Evolutionary conservation across 306 rosid genomes (phyloP), one percentile per base, ranked within the genome.

Genomic region (Dryas alaskensis): DNA sequence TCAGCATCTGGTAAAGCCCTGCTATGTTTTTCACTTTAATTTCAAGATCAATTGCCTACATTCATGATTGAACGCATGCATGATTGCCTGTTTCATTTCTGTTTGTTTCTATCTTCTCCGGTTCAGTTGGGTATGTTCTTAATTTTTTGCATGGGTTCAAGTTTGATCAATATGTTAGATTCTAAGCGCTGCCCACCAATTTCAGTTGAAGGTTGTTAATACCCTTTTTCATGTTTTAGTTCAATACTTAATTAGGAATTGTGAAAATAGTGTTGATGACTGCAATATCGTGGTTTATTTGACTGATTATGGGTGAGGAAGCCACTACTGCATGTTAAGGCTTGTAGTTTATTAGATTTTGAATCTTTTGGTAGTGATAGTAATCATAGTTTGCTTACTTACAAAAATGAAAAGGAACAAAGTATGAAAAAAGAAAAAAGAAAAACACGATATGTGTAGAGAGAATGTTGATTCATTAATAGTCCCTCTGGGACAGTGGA

Each of bases 1-100:
- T 68, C 43, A 8, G 47, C 60, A 17, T 16, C 60, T 68, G 73
- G 60, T 67, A 66, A 8, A 7, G 48, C 49, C 47, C 46, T 31
- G 13, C 43, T 4, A 5, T 27, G 7, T 4, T 67, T 48, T 13
- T 66, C 4, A 0, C 39, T 27, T 66, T 60, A 12, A 31, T 2
- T 66, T 47, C 65, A 13, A 60, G 54, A 50, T 37, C 45, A n/a
- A 16, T 7, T 54, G 14, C 25, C 37, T 31, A 31, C 37, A 31
- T 31, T 31, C 37, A 31, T 31, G 37, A 31, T 31, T 31, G 37
- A 16, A 6, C 6, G 16, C 57, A 52, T 52, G 4, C 37, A 31
- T 31, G 5, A 53, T 6, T 6, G 12, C 39, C 22, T 57, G 39
- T 22, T 57, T 19, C 3, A 11, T 60, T 11, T 50, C 7, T 31